Percentiles rank a stretch among this genome's conserved stretches.
Conservation (phyloP, 495 filamentous ascomycete genomes). For the Thermothielavioides terrestris region DNA sequence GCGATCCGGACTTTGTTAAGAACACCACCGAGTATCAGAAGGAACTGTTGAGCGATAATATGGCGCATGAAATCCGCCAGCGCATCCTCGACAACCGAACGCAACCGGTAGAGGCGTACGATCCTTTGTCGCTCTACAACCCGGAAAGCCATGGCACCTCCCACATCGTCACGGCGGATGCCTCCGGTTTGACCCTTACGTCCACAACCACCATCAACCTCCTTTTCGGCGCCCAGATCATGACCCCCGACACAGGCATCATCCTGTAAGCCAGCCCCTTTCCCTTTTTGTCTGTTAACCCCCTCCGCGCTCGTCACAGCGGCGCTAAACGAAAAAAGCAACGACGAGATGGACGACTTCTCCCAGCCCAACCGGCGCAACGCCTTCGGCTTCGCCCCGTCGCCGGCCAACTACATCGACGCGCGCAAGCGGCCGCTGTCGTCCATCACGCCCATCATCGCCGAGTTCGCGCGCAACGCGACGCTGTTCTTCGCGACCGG, state of each 20-base stretch:
- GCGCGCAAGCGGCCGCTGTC: slow-evolving; percentile 76
- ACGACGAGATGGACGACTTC: slow-evolving; percentile 93
- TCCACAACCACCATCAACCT: slow-evolving; percentile 79
- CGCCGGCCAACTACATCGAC: slow-evolving; percentile 68
- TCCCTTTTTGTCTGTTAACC: neutral
- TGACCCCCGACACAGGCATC: slow-evolving; percentile 72
- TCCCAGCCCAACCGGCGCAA: slow-evolving; percentile 68
- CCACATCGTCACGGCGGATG: slow-evolving; percentile 63
- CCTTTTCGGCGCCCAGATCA: slow-evolving; percentile 66
- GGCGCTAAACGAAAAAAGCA: slow-evolving; percentile 23
- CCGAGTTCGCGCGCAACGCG: slow-evolving; percentile 52
- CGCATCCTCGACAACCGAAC: slow-evolving; percentile 65
- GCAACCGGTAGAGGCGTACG: slow-evolving; percentile 59
- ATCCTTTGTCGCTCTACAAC: slow-evolving; percentile 41
- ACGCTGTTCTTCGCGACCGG: slow-evolving; percentile 63
- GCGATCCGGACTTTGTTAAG: slow-evolving; percentile 66
- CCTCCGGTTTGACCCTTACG: slow-evolving; percentile 59
- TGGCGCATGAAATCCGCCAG: slow-evolving; percentile 47
- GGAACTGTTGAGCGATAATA: slow-evolving; percentile 53
- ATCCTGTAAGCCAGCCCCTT: slow-evolving; percentile 34
- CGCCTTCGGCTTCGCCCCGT: slow-evolving; percentile 74
- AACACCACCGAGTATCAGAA: slow-evolving; percentile 40
- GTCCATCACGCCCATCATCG: slow-evolving; percentile 70
- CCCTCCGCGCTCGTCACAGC: neutral
- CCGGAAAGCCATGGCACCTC: slow-evolving; percentile 58